Base-by-base conservation (phyloP, 192 early-diverging fungal genomes). In the Jimgerdemannia lactiflua region DNA sequence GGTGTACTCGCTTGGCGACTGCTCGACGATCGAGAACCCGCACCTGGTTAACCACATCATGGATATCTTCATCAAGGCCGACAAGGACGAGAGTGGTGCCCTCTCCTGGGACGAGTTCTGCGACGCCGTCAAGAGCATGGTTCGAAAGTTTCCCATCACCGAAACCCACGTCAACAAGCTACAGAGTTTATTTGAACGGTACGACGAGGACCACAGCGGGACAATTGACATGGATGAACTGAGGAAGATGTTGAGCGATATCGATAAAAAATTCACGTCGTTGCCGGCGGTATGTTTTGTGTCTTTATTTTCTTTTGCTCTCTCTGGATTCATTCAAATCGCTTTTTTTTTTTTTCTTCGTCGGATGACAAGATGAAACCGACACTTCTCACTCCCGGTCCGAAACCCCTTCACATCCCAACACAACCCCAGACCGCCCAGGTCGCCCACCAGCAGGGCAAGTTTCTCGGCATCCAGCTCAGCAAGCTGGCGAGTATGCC, bases 1-100 rank as follows among this genome's bases (percentile, higher is more conserved):
- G 3, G 86, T 92, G 9, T 94, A 89, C 78, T 91, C 92, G 4
- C 79, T 94, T 59, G 93, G 93, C 11, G 93, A 94, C 77, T 92
- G 91, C 77, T 84, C 92, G 7, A 93, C 90, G 8, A 88, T 94
- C 44, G 89, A 90, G 41, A 87, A 89, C 70, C 92, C 92, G 42
- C 85, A 90, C n/a, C 77, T 86, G 44, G 71, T 83, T 39, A 70
- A 81, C 11, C 77, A 79, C 40, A 79, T 87, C 64, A 82, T 88
- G 80, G 41, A 86, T 3, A 70, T 83, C 49, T 82, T 86, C 67
- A 67, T 83, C 70, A 80, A 84, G 17, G 81, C 83, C 54, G 90
- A 90, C 66, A 65, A 54, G 77, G 82, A 92, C 59, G 79, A 80
- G 3, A 81, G 83, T 67, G 84, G 84, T 8, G 69, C 43, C 17